Evolutionary conservation across 768 basidiomycete genomes (phyloP), one percentile per base, ranked within the genome.

Genomic region (Boletus edulis): DNA sequence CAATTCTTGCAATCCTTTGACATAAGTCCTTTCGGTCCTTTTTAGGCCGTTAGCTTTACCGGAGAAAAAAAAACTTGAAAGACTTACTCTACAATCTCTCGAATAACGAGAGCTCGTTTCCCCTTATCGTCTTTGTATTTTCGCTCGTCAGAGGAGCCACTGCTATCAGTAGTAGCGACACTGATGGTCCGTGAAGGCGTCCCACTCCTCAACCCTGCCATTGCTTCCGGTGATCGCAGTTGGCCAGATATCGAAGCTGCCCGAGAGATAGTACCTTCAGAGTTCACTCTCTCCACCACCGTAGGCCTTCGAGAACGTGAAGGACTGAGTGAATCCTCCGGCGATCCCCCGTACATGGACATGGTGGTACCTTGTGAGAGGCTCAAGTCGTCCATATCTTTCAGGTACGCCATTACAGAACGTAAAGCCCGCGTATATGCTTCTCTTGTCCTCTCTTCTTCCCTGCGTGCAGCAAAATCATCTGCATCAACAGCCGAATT

Each of bases 21-120:
- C 91, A 72, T 99, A 99, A 2, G 94, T 94, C 57, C 89, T 81
- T 72, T 99, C 97, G 42, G 96, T 98, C 63, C 92, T 93, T 65
- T 35, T 60, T 32, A n/a, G 54, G 7, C 20, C 10, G 43, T 69
- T 34, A 69, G 59, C 27, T 17, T 44, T 22, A 14, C 31, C 24
- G n/a, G 12, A 37, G n/a, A 49, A 44, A 15, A 49, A 44, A 14
- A 8, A 20, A 22, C 9, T 32, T 18, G 42, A 42, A 9, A 29
- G 9, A 81, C 91, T 59, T 72, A 94, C 94, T 87, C 81, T 46
- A 98, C 81, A 59, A 99, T 97, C 76, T 99, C 97, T 46, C 85
- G 82, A 56, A 98, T 78, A 32, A 98, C 81, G 73, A 85, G 86
- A 17, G 84, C 82, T 40, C 97, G 82, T 72, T 91, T 95, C 12